These are phyloP conservation scores for Venustampulla echinocandica DNA, from an alignment of 495 filamentous ascomycete species.

Conservation along the genomic window DNA sequence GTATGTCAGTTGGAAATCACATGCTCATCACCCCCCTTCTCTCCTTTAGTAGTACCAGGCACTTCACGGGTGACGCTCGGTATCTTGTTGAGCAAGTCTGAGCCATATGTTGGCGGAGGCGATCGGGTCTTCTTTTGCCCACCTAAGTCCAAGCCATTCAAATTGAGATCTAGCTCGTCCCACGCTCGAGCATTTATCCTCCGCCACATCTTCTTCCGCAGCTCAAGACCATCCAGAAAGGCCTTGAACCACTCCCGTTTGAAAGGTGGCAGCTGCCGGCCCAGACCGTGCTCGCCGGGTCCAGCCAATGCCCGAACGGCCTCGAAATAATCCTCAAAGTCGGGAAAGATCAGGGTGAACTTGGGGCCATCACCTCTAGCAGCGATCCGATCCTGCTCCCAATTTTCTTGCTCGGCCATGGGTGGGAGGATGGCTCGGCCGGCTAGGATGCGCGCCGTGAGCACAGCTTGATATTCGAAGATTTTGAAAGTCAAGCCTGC, in stretches of 20 bases:
- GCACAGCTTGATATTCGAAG: slow-evolving; percentile 37
- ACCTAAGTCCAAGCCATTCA: slow-evolving; percentile 1
- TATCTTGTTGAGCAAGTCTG: slow-evolving; percentile 2
- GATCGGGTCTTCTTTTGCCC: slow-evolving; percentile 1
- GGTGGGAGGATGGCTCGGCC: slow-evolving; percentile 36
- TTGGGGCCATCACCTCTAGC: slow-evolving; percentile 39
- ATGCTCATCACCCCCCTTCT: no score
- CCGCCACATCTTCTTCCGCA: slow-evolving; percentile 43
- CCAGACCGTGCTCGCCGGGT: slow-evolving; percentile 28
- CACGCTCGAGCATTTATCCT: slow-evolving; percentile 28
- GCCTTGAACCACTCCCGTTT: slow-evolving; percentile 37
- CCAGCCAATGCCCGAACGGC: slow-evolving; percentile 37
- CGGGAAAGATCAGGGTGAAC: slow-evolving; percentile 40
- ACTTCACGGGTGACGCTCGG: neutral
- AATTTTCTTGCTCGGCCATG: slow-evolving; percentile 34
- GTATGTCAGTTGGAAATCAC: no score
- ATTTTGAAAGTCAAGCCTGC: slow-evolving; percentile 31
- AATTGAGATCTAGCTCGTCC: neutral
- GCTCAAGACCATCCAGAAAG: slow-evolving; percentile 41
- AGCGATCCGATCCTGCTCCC: slow-evolving; percentile 43
- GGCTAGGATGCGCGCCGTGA: slow-evolving; percentile 28
- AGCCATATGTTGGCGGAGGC: slow-evolving; percentile 1
- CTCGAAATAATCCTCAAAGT: slow-evolving; percentile 51
- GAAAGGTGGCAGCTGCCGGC: slow-evolving; percentile 38
- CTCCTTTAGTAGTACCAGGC: neutral